Base-by-base conservation (phyloP, 2,329 filamentous ascomycete genomes). In the Exophiala sp. region DNA sequence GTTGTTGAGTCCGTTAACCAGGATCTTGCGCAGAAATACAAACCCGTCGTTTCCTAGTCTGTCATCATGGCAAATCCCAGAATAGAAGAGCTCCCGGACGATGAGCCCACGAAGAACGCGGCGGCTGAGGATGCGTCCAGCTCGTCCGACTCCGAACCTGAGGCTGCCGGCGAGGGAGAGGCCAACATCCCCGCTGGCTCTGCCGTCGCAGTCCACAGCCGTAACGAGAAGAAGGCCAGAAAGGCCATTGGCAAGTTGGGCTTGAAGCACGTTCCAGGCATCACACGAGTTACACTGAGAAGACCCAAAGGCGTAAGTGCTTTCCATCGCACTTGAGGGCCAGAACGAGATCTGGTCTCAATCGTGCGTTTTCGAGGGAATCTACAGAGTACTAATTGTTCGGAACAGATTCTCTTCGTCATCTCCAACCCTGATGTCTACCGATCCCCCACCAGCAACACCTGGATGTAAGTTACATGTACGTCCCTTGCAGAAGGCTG, bases 181-280 rank as follows among this genome's bases (percentile, higher is more conserved):
- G 72, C 77, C 64, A 77, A 73, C 70, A 82, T 85, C 64, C 88
- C 91, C 69, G 85, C 86, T 62, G 93, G 91, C 68, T 87, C 89
- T 67, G 82, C 85, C 60, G 86, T 91, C 68, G 82, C 93, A 65
- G 85, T 98, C 68, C 91, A 97, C 82, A 95, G 88, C 70, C 89
- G 93, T 74, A 97, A 97, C 78, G 93, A 98, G 86, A 98, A 98
- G 87, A 98, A 98, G 85, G 94, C 93, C 66, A 86, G 93, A 77
- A 98, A 98, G 83, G 89, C 90, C 68, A 95, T 98, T 71, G 87
- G 89, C 73, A 98, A 98, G 84, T 83, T 97, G 69, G 90, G 95
- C 70, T 79, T 98, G 70, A 93, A 88, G 80, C 89, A 91, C 68
- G 86, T 98, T 63, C 86, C 87, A 67, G 94, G 93, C 70, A 98